Evolutionary conservation across 2,329 filamentous ascomycete genomes (phyloP), one percentile per base, ranked within the genome.

Genomic region (Hypocreales sp.): DNA sequence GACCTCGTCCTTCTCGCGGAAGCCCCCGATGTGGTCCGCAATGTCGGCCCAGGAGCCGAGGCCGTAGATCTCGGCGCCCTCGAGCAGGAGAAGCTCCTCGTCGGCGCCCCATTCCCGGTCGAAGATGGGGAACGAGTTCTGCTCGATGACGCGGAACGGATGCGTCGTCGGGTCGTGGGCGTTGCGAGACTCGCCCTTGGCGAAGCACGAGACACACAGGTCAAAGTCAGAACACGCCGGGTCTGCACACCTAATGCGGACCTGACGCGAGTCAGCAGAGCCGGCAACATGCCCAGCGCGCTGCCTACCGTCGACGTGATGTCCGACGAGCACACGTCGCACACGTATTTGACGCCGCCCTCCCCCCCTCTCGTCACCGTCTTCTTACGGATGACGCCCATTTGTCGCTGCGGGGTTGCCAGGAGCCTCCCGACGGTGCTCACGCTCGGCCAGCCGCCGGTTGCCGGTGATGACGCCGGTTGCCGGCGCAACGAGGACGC

Each of bases 21-120:
- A 95, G 8, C 90, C 90, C 27, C 90, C 90, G 42, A 98, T 95
- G 50, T 98, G 90, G 51, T 98, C 87, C 20, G 90, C 86, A 35
- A 98, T 92, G 45, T 98, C 90, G 21, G 86, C 83, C 87, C 90
- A 98, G 14, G 87, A 95, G 4, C 90, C 90, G 26, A 98, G 61
- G 0, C 90, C 90, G 47, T 98, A 98, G 31, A 83, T 92, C 53
- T 98, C 90, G 8, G 83, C 84, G 14, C 90, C 90, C 56, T 98
- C 90, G 1, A 98, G 57, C 28, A 98, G 59, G 5, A 95, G 59
- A n/a, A 95, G 56, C 52, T 98, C 90, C 50, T 98, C 90, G 47
- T 98, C 90, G 15, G 90, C 90, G 28, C 90, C 90, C 90, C 90
- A 98, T 46, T 93, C 86, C 31, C 72, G 69, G 39, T 86, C 78